These are phyloP conservation scores for Pichia sp. DNA, from an alignment of 1,139 yeast genomes.

Conservation along the genomic window DNA sequence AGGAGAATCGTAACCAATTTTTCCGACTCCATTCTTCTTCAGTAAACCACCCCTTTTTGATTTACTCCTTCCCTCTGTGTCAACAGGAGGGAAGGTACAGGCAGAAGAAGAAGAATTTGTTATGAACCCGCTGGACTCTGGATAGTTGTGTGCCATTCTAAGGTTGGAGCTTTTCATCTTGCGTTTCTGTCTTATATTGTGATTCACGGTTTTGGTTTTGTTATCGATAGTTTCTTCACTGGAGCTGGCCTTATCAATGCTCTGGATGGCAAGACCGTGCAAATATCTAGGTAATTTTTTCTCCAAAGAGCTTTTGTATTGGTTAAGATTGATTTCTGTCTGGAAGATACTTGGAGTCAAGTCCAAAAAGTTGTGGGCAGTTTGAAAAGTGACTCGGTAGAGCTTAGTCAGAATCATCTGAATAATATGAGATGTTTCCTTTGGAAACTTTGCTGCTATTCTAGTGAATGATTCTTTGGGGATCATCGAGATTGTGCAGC, in stretches of 20 bases:
- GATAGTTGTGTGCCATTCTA: neutral
- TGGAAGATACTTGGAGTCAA: conserved; percentile 77
- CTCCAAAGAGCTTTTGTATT: conserved; percentile 38
- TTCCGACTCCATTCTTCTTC: neutral
- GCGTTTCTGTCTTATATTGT: conserved; percentile 6
- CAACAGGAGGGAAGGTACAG: neutral
- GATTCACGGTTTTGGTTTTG: neutral
- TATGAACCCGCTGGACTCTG: neutral
- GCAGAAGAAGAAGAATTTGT: neutral
- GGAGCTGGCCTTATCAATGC: conserved; percentile 9
- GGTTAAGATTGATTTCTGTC: conserved; percentile 68
- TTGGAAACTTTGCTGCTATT: conserved; percentile 73
- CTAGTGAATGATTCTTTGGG: conserved; percentile 80
- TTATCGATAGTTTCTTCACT: neutral
- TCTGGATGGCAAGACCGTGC: conserved; percentile 25
- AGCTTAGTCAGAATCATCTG: conserved; percentile 86
- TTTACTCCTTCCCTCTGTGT: neutral
- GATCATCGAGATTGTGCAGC: conserved; percentile 86
- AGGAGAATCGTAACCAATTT: neutral
- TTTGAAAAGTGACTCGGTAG: conserved; percentile 85
- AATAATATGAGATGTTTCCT: conserved; percentile 88
- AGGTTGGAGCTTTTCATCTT: neutral
- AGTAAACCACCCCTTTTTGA: neutral
- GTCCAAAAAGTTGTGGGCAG: conserved; percentile 83
- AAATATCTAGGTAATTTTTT: conserved; percentile 61